A percentile compares a stretch with the other conserved stretches of the same genome.
phyloP scores from a whole-genome alignment of 129 eudicot species.

The Apium graveolens region DNA sequence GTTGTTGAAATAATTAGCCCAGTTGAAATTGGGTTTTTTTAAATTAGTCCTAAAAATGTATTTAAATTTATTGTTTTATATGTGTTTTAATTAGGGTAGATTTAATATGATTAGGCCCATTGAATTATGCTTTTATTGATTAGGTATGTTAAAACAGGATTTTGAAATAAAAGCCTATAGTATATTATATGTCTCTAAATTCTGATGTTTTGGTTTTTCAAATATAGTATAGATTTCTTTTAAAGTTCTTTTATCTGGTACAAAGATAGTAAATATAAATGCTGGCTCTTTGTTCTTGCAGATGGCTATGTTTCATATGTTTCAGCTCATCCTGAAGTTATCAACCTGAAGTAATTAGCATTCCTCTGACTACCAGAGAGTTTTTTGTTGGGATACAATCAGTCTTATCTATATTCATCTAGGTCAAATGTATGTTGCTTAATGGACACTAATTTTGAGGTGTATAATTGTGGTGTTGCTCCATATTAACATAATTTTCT shows the following conservation, averaged over 20 bases:
- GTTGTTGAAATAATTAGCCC: too few species aligned
- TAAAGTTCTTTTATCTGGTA: background rate
- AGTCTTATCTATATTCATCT: conserved; percentile 33
- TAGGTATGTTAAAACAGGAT: too few species aligned
- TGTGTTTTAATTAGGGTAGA: too few species aligned
- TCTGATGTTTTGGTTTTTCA: too few species aligned
- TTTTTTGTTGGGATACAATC: conserved; percentile 48
- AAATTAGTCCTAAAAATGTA: too few species aligned
- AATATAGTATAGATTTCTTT: background rate
- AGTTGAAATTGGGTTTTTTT: too few species aligned
- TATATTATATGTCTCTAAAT: too few species aligned
- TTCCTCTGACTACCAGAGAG: conserved; percentile 36
- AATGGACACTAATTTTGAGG: conserved; percentile 40
- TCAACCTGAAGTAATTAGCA: conserved; percentile 29
- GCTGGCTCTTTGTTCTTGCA: conserved; percentile 21
- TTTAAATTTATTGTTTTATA: too few species aligned
- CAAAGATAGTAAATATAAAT: background rate
- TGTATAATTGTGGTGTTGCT: conserved; percentile 23
- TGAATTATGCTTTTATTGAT: too few species aligned
- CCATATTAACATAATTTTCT: conserved; percentile 17
- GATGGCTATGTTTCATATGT: conserved; percentile 42
- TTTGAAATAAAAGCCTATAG: too few species aligned
- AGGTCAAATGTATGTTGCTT: conserved; percentile 32
- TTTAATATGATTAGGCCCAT: too few species aligned
- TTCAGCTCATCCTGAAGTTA: conserved; percentile 28